Evolutionary conservation across 2,329 filamentous ascomycete genomes (phyloP), one percentile per base, ranked within the genome.

Genomic region (Fusarium luffae): DNA sequence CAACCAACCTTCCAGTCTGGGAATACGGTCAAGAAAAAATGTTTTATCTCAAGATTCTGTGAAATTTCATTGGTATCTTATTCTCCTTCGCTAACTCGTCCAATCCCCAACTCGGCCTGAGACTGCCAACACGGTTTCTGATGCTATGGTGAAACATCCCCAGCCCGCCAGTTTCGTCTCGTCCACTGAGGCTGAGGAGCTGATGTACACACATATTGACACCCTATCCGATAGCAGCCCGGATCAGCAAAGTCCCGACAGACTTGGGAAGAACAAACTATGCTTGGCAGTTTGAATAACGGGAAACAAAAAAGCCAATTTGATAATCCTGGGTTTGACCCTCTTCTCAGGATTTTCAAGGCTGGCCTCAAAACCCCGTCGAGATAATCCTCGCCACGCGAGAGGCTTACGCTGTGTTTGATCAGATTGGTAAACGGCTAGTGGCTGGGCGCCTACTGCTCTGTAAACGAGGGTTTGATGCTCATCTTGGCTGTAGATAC

Each of bases 111-210:
- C 43, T 42, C 30, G 21, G 61, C 60, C 63, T 66, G 63, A 69
- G 52, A 68, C 67, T 30, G 51, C 19, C 54, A 52, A 48, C 40
- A 47, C 34, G 40, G 27, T 59, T 54, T 68, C 68, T 70, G 67
- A 64, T 51, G 67, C 67, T 49, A 50, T 70, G 63, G 68, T 70
- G 68, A 70, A 70, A 70, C 68, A 57, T 46, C 50, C 32, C 19
- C 37, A 49, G 23, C 49, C 54, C 58, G 56, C 43, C 54, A 60
- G 47, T 52, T 34, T 40, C 23, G 34, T 42, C 54, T 56, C 25
- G 46, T 44, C 63, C 63, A 70, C 14, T 68, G 32, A 57, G 54
- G 63, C 14, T 68, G 32, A 57, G 54, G 63, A 70, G 67, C 51
- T 52, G 21, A 40, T 43, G 30, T 58, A n/a, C 34, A 37, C 30